These are phyloP conservation scores for Pisolithus thermaeus DNA, from an alignment of 1,284 basidiomycete species.

Conservation along the genomic window DNA sequence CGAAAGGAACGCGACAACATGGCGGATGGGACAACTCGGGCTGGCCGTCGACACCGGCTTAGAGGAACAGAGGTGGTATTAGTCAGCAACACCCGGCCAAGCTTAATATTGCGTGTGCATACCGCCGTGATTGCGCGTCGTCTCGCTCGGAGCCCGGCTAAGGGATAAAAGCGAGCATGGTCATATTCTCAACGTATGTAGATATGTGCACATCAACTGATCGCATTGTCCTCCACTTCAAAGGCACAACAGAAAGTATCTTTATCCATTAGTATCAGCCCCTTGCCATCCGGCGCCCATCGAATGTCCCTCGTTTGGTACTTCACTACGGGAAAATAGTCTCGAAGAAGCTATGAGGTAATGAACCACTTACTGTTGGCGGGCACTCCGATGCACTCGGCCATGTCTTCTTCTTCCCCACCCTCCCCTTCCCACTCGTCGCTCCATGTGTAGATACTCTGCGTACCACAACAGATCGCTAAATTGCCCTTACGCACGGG, in stretches of 20 bases:
- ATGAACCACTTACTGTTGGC: slow-evolving; percentile 54
- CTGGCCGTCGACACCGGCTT: not conserved
- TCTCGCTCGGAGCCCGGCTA: too few species aligned
- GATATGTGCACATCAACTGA: slow-evolving; percentile 1
- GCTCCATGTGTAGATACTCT: slow-evolving; percentile 75
- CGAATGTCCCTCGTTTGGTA: slow-evolving; percentile 59
- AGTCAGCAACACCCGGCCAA: slow-evolving; percentile 16
- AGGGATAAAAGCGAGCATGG: too few species aligned
- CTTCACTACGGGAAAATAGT: slow-evolving; percentile 38
- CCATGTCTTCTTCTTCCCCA: slow-evolving; percentile 60
- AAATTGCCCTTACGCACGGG: slow-evolving; percentile 66
- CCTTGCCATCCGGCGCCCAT: slow-evolving; percentile 84
- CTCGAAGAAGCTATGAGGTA: not conserved
- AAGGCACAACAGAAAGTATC: slow-evolving; percentile 81
- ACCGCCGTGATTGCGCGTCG: too few species aligned
- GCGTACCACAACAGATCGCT: slow-evolving; percentile 61
- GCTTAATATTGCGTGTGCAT: too few species aligned
- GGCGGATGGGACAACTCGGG: not conserved
- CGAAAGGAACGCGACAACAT: slow-evolving; percentile 31
- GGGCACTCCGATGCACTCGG: slow-evolving; percentile 77
- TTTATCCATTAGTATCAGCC: slow-evolving; percentile 63
- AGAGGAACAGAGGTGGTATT: slow-evolving; percentile 9
- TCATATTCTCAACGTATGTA: too few species aligned
- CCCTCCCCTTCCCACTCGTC: slow-evolving; percentile 67
- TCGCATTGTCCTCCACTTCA: slow-evolving; percentile 56